Conservation (phyloP, 1,284 basidiomycete genomes). For the Xerocomus alliaceus region DNA sequence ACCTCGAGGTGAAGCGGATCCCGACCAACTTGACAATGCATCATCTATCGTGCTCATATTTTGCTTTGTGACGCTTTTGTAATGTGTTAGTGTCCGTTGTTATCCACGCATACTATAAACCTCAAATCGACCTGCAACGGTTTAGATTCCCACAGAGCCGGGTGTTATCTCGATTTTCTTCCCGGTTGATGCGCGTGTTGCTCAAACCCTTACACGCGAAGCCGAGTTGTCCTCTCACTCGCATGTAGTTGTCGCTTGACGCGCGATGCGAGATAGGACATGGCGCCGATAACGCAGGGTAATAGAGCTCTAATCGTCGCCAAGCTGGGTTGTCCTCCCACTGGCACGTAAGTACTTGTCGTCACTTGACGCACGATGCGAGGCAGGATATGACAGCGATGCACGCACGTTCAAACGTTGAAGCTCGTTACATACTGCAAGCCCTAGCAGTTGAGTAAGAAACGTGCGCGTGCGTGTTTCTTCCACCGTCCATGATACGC, state of each 20-base stretch:
- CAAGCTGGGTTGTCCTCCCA: neutral
- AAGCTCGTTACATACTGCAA: neutral
- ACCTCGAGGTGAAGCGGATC: too few species aligned
- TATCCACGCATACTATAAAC: too few species aligned
- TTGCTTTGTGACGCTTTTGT: too few species aligned
- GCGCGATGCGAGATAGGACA: too few species aligned
- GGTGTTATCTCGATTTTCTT: too few species aligned
- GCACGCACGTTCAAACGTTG: conserved; percentile 15
- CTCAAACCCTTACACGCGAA: conserved; percentile 2
- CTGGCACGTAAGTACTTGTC: neutral
- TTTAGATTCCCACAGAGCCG: too few species aligned
- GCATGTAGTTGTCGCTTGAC: too few species aligned
- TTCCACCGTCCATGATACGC: neutral
- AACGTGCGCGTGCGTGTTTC: neutral
- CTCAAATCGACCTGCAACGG: too few species aligned
- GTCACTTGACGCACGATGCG: conserved; percentile 3
- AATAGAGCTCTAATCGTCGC: conserved; percentile 3
- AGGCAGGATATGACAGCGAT: conserved; percentile 5
- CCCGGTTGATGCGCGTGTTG: too few species aligned
- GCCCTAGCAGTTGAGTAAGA: neutral
- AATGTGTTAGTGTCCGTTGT: too few species aligned
- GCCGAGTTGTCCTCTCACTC: neutral
- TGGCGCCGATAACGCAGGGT: too few species aligned
- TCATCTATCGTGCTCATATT: too few species aligned
- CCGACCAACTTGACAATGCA: neutral